Conservation (phyloP, 257 asterid species). For the Solanum bulbocastanum region DNA sequence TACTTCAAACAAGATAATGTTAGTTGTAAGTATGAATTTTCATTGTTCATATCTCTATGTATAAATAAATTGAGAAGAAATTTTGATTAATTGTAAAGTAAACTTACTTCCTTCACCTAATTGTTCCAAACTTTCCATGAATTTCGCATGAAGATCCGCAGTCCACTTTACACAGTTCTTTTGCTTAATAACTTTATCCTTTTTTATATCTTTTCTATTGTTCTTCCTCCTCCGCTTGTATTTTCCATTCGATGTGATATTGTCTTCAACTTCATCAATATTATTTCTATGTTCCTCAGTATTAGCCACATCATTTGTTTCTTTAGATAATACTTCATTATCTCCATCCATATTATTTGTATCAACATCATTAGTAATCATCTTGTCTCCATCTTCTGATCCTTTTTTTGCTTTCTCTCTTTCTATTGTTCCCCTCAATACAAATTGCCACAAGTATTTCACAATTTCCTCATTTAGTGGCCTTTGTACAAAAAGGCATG, state of each 20-base stretch:
- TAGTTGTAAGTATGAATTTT: background rate
- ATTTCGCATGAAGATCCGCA: constrained; percentile 7
- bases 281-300: background rate
- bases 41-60: background rate
- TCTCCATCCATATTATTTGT: background rate
- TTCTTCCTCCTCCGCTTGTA: background rate
- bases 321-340: too few species aligned
- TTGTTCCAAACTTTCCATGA: constrained; percentile 1
- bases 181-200: background rate
- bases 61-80: background rate
- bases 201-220: background rate
- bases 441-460: background rate
- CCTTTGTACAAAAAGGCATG: background rate
- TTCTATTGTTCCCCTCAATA: too few species aligned
- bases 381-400: background rate
- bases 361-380: background rate
- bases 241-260: background rate
- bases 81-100: background rate
- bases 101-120: constrained; percentile 29
- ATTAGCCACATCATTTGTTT: background rate
- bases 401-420: background rate
- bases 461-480: background rate
- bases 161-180: constrained; percentile 7
- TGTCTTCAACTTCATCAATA: background rate
- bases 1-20: too few species aligned